A percentile compares a stretch with the other conserved stretches of the same genome.
phyloP scores from a whole-genome alignment of 768 basidiomycete species.

The Lenzites betulinus region DNA sequence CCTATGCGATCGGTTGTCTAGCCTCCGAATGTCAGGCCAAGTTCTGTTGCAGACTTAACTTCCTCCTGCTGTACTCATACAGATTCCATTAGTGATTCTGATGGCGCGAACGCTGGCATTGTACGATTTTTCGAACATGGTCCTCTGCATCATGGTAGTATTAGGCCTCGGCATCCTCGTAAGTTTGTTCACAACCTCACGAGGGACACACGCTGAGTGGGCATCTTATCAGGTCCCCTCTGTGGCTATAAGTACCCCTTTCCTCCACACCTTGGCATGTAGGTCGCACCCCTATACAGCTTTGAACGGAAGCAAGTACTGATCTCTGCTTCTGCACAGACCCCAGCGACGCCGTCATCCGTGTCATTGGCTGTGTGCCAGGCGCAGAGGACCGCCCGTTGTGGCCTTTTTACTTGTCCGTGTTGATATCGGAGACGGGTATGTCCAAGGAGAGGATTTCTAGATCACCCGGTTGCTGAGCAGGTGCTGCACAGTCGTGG shows the following conservation, averaged over 20 bases:
- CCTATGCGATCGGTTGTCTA: background rate
- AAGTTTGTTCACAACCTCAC: too few species aligned
- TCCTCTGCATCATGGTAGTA: conserved; percentile 3
- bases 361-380: conserved; percentile 1
- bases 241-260: background rate
- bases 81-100: background rate
- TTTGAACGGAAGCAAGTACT: too few species aligned
- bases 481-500: background rate
- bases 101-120: conserved; percentile 8
- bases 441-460: background rate
- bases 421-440: conserved; percentile 5
- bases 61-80: background rate
- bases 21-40: background rate
- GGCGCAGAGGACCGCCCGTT: background rate
- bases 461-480: too few species aligned
- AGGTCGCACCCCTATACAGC: background rate
- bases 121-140: background rate
- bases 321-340: background rate
- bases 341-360: background rate
- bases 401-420: conserved; percentile 1
- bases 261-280: background rate
- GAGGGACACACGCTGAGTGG: too few species aligned
- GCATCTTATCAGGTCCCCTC: background rate
- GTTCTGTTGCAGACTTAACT: background rate
- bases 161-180: too few species aligned